A percentile compares a stretch with the other conserved stretches of the same genome.
phyloP scores from a whole-genome alignment of 176 grass and related monocot species.

The Puya raimondii region DNA sequence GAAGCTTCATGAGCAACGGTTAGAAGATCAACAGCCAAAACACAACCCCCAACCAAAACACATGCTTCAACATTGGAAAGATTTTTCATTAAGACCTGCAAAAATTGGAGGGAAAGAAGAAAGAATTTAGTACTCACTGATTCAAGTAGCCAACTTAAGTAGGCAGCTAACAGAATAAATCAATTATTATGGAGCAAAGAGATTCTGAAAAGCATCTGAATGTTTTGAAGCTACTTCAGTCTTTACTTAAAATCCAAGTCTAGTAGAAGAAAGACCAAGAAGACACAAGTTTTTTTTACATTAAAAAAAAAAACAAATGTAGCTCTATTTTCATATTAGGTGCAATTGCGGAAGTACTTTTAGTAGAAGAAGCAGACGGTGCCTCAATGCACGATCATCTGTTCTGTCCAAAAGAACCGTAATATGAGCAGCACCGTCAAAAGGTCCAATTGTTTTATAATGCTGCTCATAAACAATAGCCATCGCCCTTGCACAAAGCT shows the following conservation, averaged over 20 bases:
- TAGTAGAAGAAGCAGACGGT: conserved; percentile 70
- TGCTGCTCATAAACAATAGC: conserved; percentile 97
- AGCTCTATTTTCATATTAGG: not conserved
- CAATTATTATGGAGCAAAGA: too few relatives aligned
- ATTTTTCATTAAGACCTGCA: conserved; percentile 87
- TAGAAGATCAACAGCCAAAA: conserved; percentile 90
- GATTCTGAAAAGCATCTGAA: too few relatives aligned
- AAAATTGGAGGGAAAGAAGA: conserved; percentile 18
- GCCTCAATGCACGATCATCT: conserved; percentile 84
- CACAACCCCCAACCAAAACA: conserved; percentile 89
- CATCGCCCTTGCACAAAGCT: conserved; percentile 98
- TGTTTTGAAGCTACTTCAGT: too few relatives aligned
- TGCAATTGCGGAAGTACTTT: conserved; percentile 32
- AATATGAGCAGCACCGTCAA: conserved; percentile 94
- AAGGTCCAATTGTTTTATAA: conserved; percentile 78
- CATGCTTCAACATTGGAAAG: conserved; percentile 94
- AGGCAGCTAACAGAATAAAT: too few relatives aligned
- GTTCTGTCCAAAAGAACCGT: conserved; percentile 96
- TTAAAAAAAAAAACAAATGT: not conserved
- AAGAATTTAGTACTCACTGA: not conserved
- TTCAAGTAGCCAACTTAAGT: too few relatives aligned
- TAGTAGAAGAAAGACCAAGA: too few relatives aligned
- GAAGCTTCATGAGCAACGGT: conserved; percentile 76
- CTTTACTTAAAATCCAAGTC: too few relatives aligned
- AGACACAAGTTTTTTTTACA: too few relatives aligned